Percentiles rank a stretch among this genome's conserved stretches.
Conservation (phyloP, 2,329 filamentous ascomycete species). For the Ophiostoma triangulosporum region DNA sequence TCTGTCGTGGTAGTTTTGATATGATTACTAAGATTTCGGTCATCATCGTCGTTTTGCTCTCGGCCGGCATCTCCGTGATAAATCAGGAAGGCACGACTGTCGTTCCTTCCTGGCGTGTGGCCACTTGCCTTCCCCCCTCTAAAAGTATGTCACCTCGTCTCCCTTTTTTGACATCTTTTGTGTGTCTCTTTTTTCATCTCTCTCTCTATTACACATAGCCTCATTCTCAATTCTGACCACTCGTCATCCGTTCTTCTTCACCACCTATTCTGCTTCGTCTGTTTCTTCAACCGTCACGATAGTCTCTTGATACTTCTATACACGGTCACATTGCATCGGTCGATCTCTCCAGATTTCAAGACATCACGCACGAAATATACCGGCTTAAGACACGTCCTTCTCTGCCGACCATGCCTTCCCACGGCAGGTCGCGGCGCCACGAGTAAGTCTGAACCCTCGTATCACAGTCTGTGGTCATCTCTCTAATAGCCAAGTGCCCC, state of each 20-base stretch:
- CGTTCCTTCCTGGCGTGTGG: neutral
- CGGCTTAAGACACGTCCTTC: neutral
- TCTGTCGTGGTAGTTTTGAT: neutral
- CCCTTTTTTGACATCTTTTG: neutral
- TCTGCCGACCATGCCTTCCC: neutral
- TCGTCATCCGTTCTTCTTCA: too few relatives aligned
- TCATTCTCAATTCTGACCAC: neutral
- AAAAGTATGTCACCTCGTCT: neutral
- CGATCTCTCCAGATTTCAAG: too few relatives aligned
- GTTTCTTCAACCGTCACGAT: neutral
- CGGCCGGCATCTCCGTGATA: neutral
- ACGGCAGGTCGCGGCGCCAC: conserved; percentile 1
- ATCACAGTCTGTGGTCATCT: neutral
- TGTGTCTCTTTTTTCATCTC: neutral
- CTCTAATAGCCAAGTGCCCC: neutral
- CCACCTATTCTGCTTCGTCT: neutral
- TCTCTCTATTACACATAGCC: neutral
- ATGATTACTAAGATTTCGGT: neutral
- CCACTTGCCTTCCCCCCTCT: neutral
- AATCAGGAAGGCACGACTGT: neutral
- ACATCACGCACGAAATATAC: too few relatives aligned
- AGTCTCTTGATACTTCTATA: neutral
- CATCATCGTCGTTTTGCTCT: neutral
- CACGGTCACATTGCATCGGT: neutral
- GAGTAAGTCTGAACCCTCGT: neutral